phyloP scores from a whole-genome alignment of 2,329 filamentous ascomycete genomes.

The Pyrenochaeta sp. region DNA sequence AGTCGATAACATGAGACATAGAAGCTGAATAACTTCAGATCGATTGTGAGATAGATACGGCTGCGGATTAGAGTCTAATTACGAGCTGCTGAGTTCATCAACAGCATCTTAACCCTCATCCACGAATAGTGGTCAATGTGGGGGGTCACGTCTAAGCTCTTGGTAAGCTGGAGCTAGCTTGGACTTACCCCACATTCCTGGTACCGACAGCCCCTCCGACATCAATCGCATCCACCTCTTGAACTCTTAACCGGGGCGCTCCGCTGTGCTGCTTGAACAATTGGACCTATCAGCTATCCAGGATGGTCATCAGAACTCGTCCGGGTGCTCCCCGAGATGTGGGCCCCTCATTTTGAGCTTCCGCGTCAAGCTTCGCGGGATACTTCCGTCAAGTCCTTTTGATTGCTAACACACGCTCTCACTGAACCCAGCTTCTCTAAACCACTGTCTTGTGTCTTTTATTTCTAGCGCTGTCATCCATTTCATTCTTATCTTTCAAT shows the following conservation, averaged over 20 bases:
- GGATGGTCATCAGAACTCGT: conserved; percentile 8
- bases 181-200: conserved; percentile 22
- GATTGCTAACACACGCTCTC: not conserved
- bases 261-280: not conserved
- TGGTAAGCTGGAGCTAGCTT: conserved; percentile 14
- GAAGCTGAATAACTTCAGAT: too few species aligned
- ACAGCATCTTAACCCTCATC: too few species aligned
- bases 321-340: not conserved
- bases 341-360: not conserved
- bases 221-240: conserved; percentile 15
- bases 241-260: conserved; percentile 14
- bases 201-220: conserved; percentile 22
- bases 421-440: not conserved
- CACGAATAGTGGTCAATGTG: not conserved
- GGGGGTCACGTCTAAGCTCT: conserved; percentile 13
- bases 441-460: not conserved
- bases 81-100: too few species aligned
- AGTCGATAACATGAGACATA: too few species aligned
- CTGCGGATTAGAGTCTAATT: too few species aligned
- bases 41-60: too few species aligned
- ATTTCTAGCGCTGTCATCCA: not conserved
- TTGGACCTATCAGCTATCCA: conserved; percentile 13
- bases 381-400: conserved; percentile 2
- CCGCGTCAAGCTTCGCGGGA: conserved; percentile 8
- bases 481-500: not conserved